Evolutionary conservation across 352 stramenopile genomes (phyloP), one percentile per base, ranked within the genome.

Genomic region (Globisporangium barbulae): DNA sequence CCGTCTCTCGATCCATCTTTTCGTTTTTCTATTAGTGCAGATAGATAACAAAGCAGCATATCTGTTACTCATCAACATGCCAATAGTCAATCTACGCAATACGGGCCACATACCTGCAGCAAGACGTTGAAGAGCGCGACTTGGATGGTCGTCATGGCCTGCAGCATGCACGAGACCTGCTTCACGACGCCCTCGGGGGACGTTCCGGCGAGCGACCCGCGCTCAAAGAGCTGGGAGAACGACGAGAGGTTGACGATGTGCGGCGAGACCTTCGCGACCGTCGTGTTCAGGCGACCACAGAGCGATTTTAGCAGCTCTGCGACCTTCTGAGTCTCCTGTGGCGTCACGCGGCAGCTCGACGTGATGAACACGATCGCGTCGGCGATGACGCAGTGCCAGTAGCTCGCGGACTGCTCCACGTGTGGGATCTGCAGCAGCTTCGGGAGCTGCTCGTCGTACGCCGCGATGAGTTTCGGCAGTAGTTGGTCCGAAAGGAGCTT

Each of bases 221-320:
- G 79, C 64, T 90, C 78, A 66, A 89, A 90, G 10, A 93, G 70
- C 73, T 93, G 82, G 5, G 73, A 68, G 58, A 91, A 88, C 50
- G 81, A 85, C 58, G 81, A 88, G 0, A 93, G 67, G 69, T 93
- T 93, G 25, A 93, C 82, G 65, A 93, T 91, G 62, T 93, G 82
- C 53, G 84, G 81, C 28, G 86, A 90, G 6, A 94, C 79, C 62
- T 90, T 89, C 1, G 82, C 70, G 35, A 92, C 78, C 25, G 78
- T 74, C 1, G 69, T 56, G 49, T 92, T 79, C 8, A 93, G 65
- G 5, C 79, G 81, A 41, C 68, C 67, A 60, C 81, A 90, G 9
- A 93, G 69, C 53, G 71, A 72, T 63, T 88, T 75, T 5, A 92
- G 60, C 28, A 87, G 64, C 53, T 79, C 59, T 0, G 68, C 81